Conservation (phyloP, 768 basidiomycete species). For the Boletus sp. region DNA sequence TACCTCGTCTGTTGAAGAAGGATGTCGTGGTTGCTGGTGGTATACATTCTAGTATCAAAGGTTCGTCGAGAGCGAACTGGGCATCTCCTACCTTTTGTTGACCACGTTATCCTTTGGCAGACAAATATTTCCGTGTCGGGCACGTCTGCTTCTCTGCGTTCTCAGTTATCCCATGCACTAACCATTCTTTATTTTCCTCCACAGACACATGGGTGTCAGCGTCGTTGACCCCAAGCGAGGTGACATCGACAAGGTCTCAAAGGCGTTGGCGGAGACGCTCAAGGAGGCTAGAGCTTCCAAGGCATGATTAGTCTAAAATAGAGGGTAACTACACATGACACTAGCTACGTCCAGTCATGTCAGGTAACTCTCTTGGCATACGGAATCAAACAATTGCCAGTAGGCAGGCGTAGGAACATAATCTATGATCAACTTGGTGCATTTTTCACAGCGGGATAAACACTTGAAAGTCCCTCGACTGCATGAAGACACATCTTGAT, state of each 20-base stretch:
- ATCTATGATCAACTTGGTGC: background rate
- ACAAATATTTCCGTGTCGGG: slow-evolving; percentile 92
- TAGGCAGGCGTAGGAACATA: too few species aligned
- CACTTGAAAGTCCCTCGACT: background rate
- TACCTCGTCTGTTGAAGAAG: slow-evolving; percentile 69
- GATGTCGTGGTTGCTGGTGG: slow-evolving; percentile 87
- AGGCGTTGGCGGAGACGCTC: slow-evolving; percentile 60
- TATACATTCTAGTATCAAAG: slow-evolving; percentile 79
- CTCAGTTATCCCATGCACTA: background rate
- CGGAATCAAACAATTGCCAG: background rate
- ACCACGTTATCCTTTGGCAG: slow-evolving; percentile 34
- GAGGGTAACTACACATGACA: background rate
- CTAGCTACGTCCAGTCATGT: background rate
- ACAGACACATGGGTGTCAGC: slow-evolving; percentile 88
- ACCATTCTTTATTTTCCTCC: background rate
- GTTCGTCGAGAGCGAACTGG: slow-evolving; percentile 35
- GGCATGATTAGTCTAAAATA: background rate
- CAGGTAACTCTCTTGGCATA: background rate
- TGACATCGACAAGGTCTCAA: slow-evolving; percentile 73
- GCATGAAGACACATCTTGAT: background rate
- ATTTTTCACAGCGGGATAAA: background rate
- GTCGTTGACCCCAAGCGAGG: slow-evolving; percentile 67
- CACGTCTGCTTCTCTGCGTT: slow-evolving; percentile 29
- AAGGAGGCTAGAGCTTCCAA: slow-evolving; percentile 32
- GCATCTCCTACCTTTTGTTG: background rate